Base-by-base conservation (phyloP, 768 basidiomycete genomes). In the Tricholomella constricta region DNA sequence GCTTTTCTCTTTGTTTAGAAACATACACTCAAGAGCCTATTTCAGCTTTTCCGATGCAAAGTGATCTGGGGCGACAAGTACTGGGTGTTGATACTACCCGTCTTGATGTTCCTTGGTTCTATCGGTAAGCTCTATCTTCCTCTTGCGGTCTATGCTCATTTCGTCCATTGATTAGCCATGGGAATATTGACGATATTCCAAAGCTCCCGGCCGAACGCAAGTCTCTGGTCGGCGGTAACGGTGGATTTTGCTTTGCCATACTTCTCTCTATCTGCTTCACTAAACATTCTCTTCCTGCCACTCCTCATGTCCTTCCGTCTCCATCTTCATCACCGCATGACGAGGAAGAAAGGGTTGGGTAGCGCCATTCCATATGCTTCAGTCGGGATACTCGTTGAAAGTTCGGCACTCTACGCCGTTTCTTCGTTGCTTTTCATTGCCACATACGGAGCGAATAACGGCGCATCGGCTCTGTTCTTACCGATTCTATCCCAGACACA, bases 341-440 rank as follows among this genome's bases (percentile, higher is more conserved):
- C 58, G 20, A 61, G 60, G 1, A 37, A 36, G 10, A 52, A 5
- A n/a, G 36, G 36, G n/a, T 15, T n/a, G 19, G n/a, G 15, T n/a
- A 62, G 29, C 25, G 20, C 25, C 9, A 15, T 22, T n/a, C 32
- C 19, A 22, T 25, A 17, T 72, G 72, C 45, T 59, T 57, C 19
- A 51, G 61, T 58, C 1, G 53, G 68, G 5, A 68, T 75, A 58
- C 40, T 76, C 14, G 54, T 74, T 15, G 73, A 76, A 52, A 69
- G 67, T 11, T 68, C 72, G 1, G 58, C 60, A 3, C 51, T 68
- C 5, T 71, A 68, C 22, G 61, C 68, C 1, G 45, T 63, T 23
- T 56, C 60, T 19, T 60, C 66, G 2, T 17, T 71, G 23, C 38
- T 69, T 15, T 58, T 71, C 36, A 59, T 73, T 49, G 63, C 59